Conservation (phyloP, 2,329 filamentous ascomycete species). For the Cordyceps cicadae region DNA sequence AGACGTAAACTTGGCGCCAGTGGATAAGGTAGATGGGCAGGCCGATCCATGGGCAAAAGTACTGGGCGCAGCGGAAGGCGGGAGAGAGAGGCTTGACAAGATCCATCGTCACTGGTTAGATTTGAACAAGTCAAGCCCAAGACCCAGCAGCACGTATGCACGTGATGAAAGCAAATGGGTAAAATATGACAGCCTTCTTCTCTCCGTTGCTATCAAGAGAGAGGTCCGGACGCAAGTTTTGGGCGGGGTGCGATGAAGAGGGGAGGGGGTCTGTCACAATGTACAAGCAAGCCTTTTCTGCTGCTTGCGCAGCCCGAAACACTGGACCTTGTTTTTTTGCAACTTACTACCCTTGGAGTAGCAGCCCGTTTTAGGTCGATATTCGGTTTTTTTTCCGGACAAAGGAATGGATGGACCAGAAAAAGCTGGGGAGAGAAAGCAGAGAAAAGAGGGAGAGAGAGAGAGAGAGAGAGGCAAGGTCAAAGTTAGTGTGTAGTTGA, state of each 20-base stretch:
- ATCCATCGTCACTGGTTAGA: background rate
- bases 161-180: background rate
- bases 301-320: slow-evolving; percentile 6
- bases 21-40: background rate
- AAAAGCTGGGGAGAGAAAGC: background rate
- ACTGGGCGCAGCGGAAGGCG: background rate
- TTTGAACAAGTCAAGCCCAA: background rate
- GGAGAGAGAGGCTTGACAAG: background rate
- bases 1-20: background rate
- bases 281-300: background rate
- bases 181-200: background rate
- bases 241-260: background rate
- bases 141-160: background rate
- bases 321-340: background rate
- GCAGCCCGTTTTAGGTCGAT: slow-evolving; percentile 3
- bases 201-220: background rate
- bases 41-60: background rate
- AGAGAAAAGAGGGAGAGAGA: background rate
- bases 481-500: background rate
- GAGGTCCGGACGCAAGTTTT: background rate
- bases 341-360: slow-evolving; percentile 5
- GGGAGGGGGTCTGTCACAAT: background rate
- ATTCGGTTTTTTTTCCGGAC: background rate
- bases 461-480: background rate
- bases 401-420: too few relatives aligned